Evolutionary conservation across 176 grass and related monocot genomes (phyloP), one percentile per base, ranked within the genome.

Genomic region (Zea luxurians): DNA sequence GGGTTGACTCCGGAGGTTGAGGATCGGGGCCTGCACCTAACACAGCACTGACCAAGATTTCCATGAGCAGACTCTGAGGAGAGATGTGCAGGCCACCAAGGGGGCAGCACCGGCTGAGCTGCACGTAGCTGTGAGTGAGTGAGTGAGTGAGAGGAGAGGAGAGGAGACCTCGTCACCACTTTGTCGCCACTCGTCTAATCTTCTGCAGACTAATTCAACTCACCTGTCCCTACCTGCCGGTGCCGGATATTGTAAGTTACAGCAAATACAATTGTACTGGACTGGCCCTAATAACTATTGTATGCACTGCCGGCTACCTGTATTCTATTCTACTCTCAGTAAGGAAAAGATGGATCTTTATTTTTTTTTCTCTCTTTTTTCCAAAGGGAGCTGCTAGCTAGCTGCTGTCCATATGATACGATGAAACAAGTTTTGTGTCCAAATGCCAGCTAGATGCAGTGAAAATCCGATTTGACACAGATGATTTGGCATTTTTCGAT

Each of bases 21-120:
- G 36, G 13, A 71, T 54, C 45, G 4, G 48, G 4, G 27, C 60
- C 71, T 61, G 70, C 70, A 80, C 70, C 44, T 2, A 83, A 83
- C 42, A 82, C 60, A 36, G 60, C 27, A 70, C 60, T 79, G 76
- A 73, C 83, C 60, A 79, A 76, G 41, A 84, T 88, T 76, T 88
- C 38, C 79, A 57, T 64, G 76, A n/a, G 10, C 20, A 5, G 20
- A 35, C 20, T 12, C n/a, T 35, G 60, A 62, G 5, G 21, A 35
- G 21, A 62, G 81, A 76, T 76, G 86, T 84, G 82, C 82, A 80
- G 86, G 64, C 82, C 77, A 88, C 64, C 46, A 76, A 76, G 71
- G 71, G 54, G 9, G 57, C 70, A 76, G 75, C 59, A 55, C 2
- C 38, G 42, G 4, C 58, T 85, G 70, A 84, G 86, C 82, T 78